Percentiles rank a stretch among this genome's conserved stretches.
phyloP scores from a whole-genome alignment of 78 protist species.

The Neovahlkampfia damariscottae region DNA sequence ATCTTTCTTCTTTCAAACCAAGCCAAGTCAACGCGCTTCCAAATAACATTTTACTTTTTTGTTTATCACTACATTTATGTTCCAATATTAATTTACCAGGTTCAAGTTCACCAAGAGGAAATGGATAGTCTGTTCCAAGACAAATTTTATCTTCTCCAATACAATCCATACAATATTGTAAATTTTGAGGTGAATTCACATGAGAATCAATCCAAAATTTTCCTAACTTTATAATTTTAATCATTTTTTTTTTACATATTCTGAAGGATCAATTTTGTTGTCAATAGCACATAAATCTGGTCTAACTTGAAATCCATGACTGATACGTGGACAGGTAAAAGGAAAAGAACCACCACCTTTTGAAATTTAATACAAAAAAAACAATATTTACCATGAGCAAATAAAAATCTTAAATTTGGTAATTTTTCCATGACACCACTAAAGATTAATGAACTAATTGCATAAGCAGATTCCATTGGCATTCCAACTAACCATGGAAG shows the following conservation, averaged over 20 bases:
- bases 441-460: conserved; percentile 72
- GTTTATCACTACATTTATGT: neutral
- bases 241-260: neutral
- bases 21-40: neutral
- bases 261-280: conserved; percentile 30
- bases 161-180: conserved; percentile 43
- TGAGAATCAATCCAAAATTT: conserved; percentile 73
- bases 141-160: conserved; percentile 49
- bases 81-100: conserved; percentile 62
- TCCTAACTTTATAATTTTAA: neutral
- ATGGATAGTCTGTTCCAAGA: conserved; percentile 72
- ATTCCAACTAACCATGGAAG: conserved; percentile 76
- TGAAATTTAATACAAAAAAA: too few species aligned
- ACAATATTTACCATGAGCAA: too few species aligned
- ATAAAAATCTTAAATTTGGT: conserved; percentile 59
- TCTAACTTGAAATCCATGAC: conserved; percentile 72
- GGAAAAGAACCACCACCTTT: conserved; percentile 91
- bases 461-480: conserved; percentile 83
- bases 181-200: conserved; percentile 62
- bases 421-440: conserved; percentile 68
- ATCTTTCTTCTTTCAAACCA: too few species aligned
- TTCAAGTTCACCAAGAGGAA: conserved; percentile 61
- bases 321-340: conserved; percentile 60
- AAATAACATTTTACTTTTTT: neutral
- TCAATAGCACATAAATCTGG: conserved; percentile 78